Evolutionary conservation across 1,139 yeast genomes (phyloP).

Genomic region (Suhomyces maxii): DNA sequence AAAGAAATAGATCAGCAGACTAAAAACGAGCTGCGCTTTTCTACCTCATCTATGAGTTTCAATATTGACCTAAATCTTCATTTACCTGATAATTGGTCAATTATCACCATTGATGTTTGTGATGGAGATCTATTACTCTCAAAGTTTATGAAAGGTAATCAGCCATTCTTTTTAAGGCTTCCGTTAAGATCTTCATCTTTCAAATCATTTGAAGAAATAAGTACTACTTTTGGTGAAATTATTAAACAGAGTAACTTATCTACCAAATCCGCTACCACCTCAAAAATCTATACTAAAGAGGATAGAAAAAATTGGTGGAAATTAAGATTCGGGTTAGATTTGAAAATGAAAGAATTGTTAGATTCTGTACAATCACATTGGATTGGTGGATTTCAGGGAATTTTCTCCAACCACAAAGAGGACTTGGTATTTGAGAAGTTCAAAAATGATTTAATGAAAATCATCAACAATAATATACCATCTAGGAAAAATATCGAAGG

Average conservation of each 20-base stretch:
- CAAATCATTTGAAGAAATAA: conserved; percentile 46
- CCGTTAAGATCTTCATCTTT: conserved; percentile 45
- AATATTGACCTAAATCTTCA: conserved; percentile 18
- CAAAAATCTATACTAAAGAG: conserved; percentile 52
- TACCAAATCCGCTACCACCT: conserved; percentile 54
- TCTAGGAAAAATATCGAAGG: conserved; percentile 24
- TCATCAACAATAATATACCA: conserved; percentile 34
- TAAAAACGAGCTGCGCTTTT: neutral
- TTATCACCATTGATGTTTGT: conserved; percentile 65
- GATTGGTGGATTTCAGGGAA: conserved; percentile 78
- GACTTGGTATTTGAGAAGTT: conserved; percentile 33
- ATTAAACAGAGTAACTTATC: conserved; percentile 62
- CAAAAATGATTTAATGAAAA: conserved; percentile 35
- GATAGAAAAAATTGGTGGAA: conserved; percentile 81
- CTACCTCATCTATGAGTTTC: conserved; percentile 12
- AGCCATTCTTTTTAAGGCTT: conserved; percentile 54
- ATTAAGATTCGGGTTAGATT: conserved; percentile 62
- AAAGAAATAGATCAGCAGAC: neutral
- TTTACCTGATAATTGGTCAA: conserved; percentile 56
- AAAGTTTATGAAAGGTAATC: conserved; percentile 33
- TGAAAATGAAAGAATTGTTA: conserved; percentile 54
- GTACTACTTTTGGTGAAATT: conserved; percentile 46
- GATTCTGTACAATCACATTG: conserved; percentile 61
- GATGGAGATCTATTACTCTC: conserved; percentile 59
- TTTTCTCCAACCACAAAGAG: conserved; percentile 44